Base-by-base conservation (phyloP, 306 rosid species). In the Cucurbita ficifolia region DNA sequence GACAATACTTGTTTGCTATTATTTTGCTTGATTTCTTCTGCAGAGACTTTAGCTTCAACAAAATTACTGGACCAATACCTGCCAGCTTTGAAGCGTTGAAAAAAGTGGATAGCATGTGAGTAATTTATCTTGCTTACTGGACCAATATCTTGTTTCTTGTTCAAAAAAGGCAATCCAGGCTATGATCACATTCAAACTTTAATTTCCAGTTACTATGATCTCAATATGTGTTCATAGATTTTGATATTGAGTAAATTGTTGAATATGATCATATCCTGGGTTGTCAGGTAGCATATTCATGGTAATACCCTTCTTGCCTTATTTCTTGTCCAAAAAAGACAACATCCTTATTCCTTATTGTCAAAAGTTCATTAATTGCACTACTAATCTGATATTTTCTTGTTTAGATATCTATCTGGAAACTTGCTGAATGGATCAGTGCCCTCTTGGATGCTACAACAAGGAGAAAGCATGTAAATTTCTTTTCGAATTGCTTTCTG, bases 21-120 rank as follows among this genome's bases (percentile, higher is more conserved):
- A 3, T 70, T 70, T 70, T 50, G 22, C 17, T 70, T 19, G 17
- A 49, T 70, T 29, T 70, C 8, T 70, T 33, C 56, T 79, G 70
- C 94, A 93, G 97, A 82, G 98, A 93, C 76, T 88, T 93, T 68
- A 87, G 98, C 83, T 88, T 83, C 72, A 93, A 93, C 84, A 82
- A 84, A 46, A 71, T 90, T 76, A 85, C 73, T 11, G 98, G 93
- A 46, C 70, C 3, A 64, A 83, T 93, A 76, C 96, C 96, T 8
- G 33, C 2, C 12, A 63, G 10, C 83, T 86, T 73, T 77, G 42
- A 6, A 3, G 16, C 75, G 39, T 59, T 84, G 7, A 58, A 19
- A 40, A 35, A 77, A 0, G 73, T 56, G 22, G 59, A 78, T 8
- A 38, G 71, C 83, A 76, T 90, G 96, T 92, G 81, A 79, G 89